Conservation (phyloP, 768 basidiomycete species). For the Xerocomus brunneocitrinus region DNA sequence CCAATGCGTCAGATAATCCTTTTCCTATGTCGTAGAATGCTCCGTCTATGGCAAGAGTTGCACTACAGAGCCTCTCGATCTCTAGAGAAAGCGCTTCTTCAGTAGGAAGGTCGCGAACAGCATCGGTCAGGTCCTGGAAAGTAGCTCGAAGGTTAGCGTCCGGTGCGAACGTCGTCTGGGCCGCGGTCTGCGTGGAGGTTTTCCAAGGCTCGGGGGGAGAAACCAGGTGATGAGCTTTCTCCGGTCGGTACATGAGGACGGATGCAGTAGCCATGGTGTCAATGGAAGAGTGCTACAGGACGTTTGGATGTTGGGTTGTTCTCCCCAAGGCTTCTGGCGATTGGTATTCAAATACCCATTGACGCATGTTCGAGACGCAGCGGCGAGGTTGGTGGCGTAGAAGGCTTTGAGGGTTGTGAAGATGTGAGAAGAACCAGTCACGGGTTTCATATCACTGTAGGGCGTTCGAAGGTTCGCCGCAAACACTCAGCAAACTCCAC, state of each 20-base stretch:
- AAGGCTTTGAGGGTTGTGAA: conserved; percentile 10
- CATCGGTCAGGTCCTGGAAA: neutral
- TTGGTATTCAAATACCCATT: conserved; percentile 10
- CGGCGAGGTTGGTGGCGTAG: neutral
- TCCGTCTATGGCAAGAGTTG: conserved; percentile 15
- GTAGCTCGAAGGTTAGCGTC: neutral
- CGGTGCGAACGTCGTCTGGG: neutral
- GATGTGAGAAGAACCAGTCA: too few species aligned
- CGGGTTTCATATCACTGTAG: neutral
- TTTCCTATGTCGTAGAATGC: conserved; percentile 14
- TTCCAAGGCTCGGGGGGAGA: neutral
- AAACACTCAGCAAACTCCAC: neutral
- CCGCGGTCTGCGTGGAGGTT: neutral
- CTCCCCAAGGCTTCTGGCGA: neutral
- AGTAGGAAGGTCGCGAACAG: conserved; percentile 3
- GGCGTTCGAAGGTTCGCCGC: neutral
- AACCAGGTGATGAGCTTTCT: neutral
- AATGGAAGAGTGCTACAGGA: neutral
- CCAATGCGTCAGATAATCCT: conserved; percentile 5
- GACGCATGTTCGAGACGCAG: neutral
- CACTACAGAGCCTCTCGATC: conserved; percentile 14
- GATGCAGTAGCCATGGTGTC: conserved; percentile 7
- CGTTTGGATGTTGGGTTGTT: neutral
- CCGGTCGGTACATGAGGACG: neutral
- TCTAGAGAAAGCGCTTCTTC: conserved; percentile 14